phyloP scores from a whole-genome alignment of 306 rosid genomes.

The Fragaria vesca region DNA sequence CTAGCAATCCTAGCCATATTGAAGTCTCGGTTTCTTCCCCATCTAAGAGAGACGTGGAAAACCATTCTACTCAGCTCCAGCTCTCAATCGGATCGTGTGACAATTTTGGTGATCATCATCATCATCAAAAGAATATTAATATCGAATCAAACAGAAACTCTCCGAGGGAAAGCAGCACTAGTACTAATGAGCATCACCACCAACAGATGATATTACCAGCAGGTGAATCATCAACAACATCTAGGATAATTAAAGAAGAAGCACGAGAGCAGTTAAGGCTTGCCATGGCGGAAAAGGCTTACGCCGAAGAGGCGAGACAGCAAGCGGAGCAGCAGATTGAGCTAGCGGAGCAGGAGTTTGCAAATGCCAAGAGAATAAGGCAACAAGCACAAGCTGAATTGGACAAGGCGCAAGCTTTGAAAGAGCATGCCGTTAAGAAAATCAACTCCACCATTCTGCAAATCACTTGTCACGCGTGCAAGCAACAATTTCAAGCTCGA shows the following conservation, averaged over 20 bases:
- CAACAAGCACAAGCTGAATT: constrained; percentile 80
- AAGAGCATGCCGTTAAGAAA: constrained; percentile 69
- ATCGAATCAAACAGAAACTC: constrained; percentile 41
- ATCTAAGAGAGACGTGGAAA: constrained; percentile 37
- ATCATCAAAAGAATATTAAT: neutral
- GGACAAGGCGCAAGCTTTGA: constrained; percentile 69
- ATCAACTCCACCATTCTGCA: constrained; percentile 81
- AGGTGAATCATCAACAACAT: constrained; percentile 8
- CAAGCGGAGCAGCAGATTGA: constrained; percentile 78
- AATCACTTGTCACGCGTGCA: constrained; percentile 88
- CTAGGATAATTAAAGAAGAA: constrained; percentile 55
- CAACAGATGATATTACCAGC: neutral
- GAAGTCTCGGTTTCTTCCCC: constrained; percentile 38
- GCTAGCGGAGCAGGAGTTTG: constrained; percentile 75
- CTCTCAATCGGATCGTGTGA: constrained; percentile 88
- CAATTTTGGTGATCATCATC: constrained; percentile 30
- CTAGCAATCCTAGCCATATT: constrained; percentile 26
- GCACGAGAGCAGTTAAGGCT: constrained; percentile 57
- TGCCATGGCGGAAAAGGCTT: constrained; percentile 77
- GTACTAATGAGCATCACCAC: constrained; percentile 17
- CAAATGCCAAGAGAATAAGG: constrained; percentile 76
- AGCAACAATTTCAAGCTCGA: constrained; percentile 53
- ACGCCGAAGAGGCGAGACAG: constrained; percentile 82
- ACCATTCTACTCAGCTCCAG: constrained; percentile 67
- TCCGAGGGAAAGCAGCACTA: constrained; percentile 48